phyloP scores from a whole-genome alignment of 225 moss, liverwort and hornwort species.

The Sphagnum contortum region DNA sequence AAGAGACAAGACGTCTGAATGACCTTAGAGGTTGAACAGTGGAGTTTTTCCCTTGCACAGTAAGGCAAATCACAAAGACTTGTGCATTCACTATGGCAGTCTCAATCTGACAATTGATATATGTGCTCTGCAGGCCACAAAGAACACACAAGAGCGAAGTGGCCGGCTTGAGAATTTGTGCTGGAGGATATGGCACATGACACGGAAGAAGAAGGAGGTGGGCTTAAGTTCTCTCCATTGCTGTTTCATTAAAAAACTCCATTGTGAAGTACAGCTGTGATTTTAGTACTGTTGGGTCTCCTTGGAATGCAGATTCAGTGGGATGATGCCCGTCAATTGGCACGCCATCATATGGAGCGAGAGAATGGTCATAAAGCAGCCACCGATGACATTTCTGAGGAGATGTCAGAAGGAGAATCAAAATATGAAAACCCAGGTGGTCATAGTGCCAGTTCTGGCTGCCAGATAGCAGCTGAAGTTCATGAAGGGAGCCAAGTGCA shows the following conservation, averaged over 20 bases:
- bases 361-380: slow-evolving; percentile 25
- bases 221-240: neutral
- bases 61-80: no score
- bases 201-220: slow-evolving; percentile 49
- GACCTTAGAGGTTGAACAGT: no score
- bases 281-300: no score
- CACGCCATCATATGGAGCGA: slow-evolving; percentile 34
- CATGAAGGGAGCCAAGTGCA: neutral
- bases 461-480: no score
- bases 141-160: slow-evolving; percentile 37
- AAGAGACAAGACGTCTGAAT: no score
- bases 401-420: slow-evolving; percentile 38
- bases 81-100: no score
- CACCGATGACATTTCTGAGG: slow-evolving; percentile 45
- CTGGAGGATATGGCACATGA: slow-evolving; percentile 66
- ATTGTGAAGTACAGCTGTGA: no score
- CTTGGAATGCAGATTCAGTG: slow-evolving; percentile 28
- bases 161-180: slow-evolving; percentile 52
- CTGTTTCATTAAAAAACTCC: no score
- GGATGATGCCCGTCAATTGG: slow-evolving; percentile 44
- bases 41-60: no score
- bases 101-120: no score
- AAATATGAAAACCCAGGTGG: no score
- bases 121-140: slow-evolving; percentile 14
- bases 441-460: no score